phyloP scores from a whole-genome alignment of 257 asterid species.

The Gynochthodes officinalis region DNA sequence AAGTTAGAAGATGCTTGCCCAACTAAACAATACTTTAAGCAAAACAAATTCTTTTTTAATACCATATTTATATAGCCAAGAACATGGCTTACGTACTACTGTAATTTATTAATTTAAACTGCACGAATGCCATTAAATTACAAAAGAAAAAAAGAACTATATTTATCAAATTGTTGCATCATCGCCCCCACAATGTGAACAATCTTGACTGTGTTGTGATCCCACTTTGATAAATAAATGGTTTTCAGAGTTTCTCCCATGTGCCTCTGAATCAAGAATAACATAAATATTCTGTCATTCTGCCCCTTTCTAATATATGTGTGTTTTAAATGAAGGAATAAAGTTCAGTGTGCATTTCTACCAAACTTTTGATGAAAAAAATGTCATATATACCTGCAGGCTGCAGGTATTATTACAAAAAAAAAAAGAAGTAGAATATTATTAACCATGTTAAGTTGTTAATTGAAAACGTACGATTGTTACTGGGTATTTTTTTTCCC shows the following conservation, averaged over 20 bases:
- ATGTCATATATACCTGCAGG: no score
- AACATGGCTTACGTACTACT: constrained; percentile 24
- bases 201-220: constrained; percentile 7
- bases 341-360: no score
- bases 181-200: constrained; percentile 10
- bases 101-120: neutral
- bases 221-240: constrained; percentile 4
- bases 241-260: constrained; percentile 14
- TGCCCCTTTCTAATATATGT: no score
- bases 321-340: no score
- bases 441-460: no score
- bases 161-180: neutral
- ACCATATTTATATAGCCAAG: constrained; percentile 10
- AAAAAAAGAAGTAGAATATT: no score
- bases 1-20: neutral
- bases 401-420: no score
- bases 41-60: neutral
- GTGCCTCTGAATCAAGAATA: constrained; percentile 12
- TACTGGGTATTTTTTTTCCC: no score
- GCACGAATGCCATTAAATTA: neutral
- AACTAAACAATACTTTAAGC: constrained; percentile 11
- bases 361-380: no score
- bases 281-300: neutral
- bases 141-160: neutral
- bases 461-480: no score